These are phyloP conservation scores for Candida insectorum DNA, from an alignment of 805 yeast species.

Conservation along the genomic window DNA sequence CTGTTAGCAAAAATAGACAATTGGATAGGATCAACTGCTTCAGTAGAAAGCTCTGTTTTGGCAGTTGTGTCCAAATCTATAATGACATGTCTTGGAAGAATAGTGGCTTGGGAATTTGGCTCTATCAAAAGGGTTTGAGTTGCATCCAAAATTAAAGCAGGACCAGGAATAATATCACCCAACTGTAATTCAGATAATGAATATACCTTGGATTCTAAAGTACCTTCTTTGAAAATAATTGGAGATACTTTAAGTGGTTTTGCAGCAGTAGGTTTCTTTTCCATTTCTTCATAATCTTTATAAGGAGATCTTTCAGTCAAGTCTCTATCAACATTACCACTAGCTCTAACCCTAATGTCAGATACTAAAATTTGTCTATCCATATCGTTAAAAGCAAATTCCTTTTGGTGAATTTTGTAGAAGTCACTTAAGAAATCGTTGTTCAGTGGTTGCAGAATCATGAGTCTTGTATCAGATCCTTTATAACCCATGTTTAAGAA, in stretches of 20 bases:
- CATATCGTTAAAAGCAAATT: constrained; percentile 65
- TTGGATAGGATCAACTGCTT: constrained; percentile 59
- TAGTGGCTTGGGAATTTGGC: constrained; percentile 55
- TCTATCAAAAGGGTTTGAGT: constrained; percentile 79
- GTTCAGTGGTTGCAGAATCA: constrained; percentile 19
- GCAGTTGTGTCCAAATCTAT: constrained; percentile 29
- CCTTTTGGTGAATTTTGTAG: constrained; percentile 55
- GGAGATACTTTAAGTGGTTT: constrained; percentile 1
- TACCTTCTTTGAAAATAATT: constrained; percentile 44
- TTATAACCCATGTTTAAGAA: constrained; percentile 19
- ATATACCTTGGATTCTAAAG: constrained; percentile 43
- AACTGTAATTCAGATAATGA: constrained; percentile 48
- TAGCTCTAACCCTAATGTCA: constrained; percentile 70
- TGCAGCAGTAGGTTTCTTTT: constrained; percentile 3
- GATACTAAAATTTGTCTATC: constrained; percentile 60
- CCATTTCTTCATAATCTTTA: constrained; percentile 18
- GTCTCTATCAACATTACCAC: constrained; percentile 48
- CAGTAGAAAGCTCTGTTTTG: constrained; percentile 9
- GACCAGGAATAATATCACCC: constrained; percentile 46
- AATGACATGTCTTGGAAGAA: constrained; percentile 57
- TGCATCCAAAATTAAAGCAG: constrained; percentile 59
- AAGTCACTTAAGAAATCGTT: constrained; percentile 45
- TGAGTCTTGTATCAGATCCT: constrained; percentile 25
- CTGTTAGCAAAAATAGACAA: constrained; percentile 78
- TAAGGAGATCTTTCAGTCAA: constrained; percentile 51